Evolutionary conservation across 495 filamentous ascomycete species (phyloP).

Genomic region (Hypoxylon perforatum): DNA sequence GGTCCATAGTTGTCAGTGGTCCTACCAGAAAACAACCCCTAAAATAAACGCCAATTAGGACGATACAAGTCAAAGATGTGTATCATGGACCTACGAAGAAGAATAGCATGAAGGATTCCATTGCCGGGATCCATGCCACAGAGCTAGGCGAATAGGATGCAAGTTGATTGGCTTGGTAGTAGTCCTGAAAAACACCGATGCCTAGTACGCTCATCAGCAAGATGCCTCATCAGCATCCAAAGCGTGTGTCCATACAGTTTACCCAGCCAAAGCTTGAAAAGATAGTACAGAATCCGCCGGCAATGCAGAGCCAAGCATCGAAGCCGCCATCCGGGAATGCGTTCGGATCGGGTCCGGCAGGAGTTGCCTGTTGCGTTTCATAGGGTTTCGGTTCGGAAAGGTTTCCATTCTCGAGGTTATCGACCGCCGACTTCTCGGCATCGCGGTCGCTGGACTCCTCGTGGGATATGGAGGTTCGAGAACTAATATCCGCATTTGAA

Average conservation of each 20-base stretch:
- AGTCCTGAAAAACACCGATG: constrained; percentile 68
- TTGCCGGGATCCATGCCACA: constrained; percentile 67
- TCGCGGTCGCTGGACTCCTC: constrained; percentile 10
- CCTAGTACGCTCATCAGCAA: constrained; percentile 30
- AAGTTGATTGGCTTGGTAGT: constrained; percentile 65
- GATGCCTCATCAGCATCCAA: not conserved
- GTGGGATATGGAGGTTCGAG: constrained; percentile 11
- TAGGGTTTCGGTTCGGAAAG: constrained; percentile 10
- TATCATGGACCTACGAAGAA: constrained; percentile 38
- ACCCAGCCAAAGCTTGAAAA: constrained; percentile 60
- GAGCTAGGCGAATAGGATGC: constrained; percentile 56
- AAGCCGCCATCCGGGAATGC: constrained; percentile 47
- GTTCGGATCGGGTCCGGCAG: constrained; percentile 1
- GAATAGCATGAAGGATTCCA: constrained; percentile 65
- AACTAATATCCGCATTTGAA: constrained; percentile 12
- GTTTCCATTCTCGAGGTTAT: not conserved
- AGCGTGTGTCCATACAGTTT: constrained; percentile 48
- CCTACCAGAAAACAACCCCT: constrained; percentile 65
- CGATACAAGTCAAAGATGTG: not conserved
- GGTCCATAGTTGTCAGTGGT: constrained; percentile 75
- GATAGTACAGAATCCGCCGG: constrained; percentile 52
- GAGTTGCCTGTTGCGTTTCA: not conserved
- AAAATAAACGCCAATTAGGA: constrained; percentile 7
- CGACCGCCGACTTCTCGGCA: constrained; percentile 8
- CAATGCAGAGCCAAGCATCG: constrained; percentile 54